phyloP scores from a whole-genome alignment of 108 stramenopile species.

The Nannochloropsis oceanica region DNA sequence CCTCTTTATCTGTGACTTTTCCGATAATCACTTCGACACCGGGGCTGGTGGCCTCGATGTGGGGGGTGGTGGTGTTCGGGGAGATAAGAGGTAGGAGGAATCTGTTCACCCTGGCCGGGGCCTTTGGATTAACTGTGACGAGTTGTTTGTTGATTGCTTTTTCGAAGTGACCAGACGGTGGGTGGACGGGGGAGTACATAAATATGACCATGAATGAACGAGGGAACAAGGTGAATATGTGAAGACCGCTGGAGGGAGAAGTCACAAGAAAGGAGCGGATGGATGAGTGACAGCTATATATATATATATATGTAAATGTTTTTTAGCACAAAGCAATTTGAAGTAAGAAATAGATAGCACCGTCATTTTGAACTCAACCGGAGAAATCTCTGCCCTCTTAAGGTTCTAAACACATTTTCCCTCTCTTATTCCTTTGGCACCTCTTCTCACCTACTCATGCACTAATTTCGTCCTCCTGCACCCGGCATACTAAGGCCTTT shows the following conservation, averaged over 20 bases:
- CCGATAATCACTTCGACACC: conserved; percentile 22
- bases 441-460: no score
- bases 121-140: background rate
- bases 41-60: conserved; percentile 20
- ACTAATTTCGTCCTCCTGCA: background rate
- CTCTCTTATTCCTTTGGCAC: background rate
- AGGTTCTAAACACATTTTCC: background rate
- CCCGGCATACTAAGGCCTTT: background rate
- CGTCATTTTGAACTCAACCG: no score
- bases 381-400: no score
- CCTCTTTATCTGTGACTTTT: conserved; percentile 10
- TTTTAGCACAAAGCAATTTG: no score
- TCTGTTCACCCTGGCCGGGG: background rate
- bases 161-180: background rate
- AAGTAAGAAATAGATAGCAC: no score
- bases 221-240: no score
- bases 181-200: no score
- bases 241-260: no score
- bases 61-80: conserved; percentile 19
- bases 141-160: background rate
- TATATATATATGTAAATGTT: no score
- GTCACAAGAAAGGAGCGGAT: no score
- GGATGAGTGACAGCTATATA: no score
- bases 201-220: no score
- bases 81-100: conserved; percentile 25